Conservation (phyloP, 768 basidiomycete genomes). For the Aureoboletus auriporus region DNA sequence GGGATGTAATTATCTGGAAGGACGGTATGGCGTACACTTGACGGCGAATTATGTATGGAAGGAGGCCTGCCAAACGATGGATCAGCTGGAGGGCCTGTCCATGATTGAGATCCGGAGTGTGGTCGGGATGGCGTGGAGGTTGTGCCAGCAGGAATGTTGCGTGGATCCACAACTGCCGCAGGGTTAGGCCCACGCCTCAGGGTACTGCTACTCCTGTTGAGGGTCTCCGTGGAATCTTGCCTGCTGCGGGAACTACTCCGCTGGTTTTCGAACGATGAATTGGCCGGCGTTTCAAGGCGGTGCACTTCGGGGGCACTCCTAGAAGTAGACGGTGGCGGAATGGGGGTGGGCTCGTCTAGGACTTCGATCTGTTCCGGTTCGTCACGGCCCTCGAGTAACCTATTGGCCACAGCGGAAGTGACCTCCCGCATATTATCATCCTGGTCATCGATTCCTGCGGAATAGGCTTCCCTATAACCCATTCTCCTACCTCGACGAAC, state of each 20-base stretch:
- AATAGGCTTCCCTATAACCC: conserved; percentile 26
- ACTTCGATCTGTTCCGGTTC: conserved; percentile 22
- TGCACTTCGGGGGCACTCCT: conserved; percentile 23
- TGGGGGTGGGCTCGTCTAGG: conserved; percentile 9
- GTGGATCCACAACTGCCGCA: conserved; percentile 10
- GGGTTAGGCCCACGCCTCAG: conserved; percentile 12
- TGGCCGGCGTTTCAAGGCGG: conserved; percentile 17
- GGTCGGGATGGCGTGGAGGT: conserved; percentile 13
- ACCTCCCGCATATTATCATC: conserved; percentile 16
- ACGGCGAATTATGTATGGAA: conserved; percentile 20
- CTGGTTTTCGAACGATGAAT: conserved; percentile 17
- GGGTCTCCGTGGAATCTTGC: conserved; percentile 13
- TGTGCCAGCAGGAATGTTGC: conserved; percentile 5
- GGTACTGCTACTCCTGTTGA: conserved; percentile 10
- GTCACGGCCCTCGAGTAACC: conserved; percentile 22
- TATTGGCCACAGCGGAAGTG: conserved; percentile 17
- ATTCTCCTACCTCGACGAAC: conserved; percentile 33
- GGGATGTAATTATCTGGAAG: conserved; percentile 53
- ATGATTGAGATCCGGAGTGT: conserved; percentile 14
- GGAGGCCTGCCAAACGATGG: conserved; percentile 12
- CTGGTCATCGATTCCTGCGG: conserved; percentile 9
- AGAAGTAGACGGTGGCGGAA: conserved; percentile 11
- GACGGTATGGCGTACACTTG: conserved; percentile 13
- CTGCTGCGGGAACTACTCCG: conserved; percentile 17
- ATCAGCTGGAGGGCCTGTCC: conserved; percentile 12